Base-by-base conservation (phyloP, 2,329 filamentous ascomycete species). In the Stagonosporopsis chrysanthemi region DNA sequence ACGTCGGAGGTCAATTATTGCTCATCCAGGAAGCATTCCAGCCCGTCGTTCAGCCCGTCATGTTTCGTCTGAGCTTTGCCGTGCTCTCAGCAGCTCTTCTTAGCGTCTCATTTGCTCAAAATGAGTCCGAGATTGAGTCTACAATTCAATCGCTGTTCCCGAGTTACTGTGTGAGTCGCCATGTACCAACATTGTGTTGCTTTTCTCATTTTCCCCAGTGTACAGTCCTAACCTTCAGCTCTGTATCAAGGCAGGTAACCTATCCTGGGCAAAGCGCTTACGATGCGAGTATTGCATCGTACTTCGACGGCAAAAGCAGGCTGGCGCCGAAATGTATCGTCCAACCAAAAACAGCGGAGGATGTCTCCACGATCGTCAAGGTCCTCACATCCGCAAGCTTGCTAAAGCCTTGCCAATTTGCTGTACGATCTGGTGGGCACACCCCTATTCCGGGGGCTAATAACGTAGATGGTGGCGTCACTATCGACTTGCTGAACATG, bases 241-340 rank as follows among this genome's bases (percentile, higher is more conserved):
- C 50, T 7, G 17, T 60, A 22, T 41, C 57, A 9, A 24, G 45
- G 6, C 54, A 38, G 14, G 53, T 65, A 12, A 44, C 51, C 4
- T 56, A 50, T 14, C 56, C 63, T 28, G 38, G 38, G 12, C 52
- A 65, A 43, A 35, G 1, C 35, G 47, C 51, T 31, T 63, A 65
- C 56, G 26, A 56, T 11, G 43, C 51, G 6, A 60, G 53, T 36
- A 39, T 62, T 23, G 53, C 35, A 26, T 64, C 58, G 5, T 66
- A 66, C 40, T 64, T 58, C n/a, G 57, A 61, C 23, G 57, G 52
- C 2, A 64, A 60, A 14, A 52, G 54, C 28, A 58, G 53, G 29
- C 35, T 66, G 41, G 29, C 46, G 22, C 67, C 67, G 2, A 55
- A 42, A 19, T 69, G 67, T 35, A 63, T 68, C 28, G 53, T 65